A percentile compares a stretch with the other conserved stretches of the same genome.
phyloP scores from a whole-genome alignment of 164 flowering plant species.

The Warburgia ugandensis region DNA sequence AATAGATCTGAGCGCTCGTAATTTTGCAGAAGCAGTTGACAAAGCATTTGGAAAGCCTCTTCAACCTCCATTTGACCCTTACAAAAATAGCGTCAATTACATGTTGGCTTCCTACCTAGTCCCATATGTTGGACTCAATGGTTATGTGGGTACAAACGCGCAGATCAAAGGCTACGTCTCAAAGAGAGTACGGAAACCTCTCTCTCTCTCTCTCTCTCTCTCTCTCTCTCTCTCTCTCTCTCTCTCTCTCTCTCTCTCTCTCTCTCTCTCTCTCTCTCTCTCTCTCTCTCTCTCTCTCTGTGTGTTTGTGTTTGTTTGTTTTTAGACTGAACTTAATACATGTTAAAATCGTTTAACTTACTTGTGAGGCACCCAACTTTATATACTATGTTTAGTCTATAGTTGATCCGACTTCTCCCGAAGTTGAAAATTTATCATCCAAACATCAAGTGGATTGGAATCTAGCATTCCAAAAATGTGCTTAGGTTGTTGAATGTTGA shows the following conservation, averaged over 20 bases:
- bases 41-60: constrained; percentile 36
- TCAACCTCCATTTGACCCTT: constrained; percentile 64
- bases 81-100: constrained; percentile 38
- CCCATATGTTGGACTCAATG: constrained; percentile 65
- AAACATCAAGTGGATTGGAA: too few species aligned
- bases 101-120: constrained; percentile 43
- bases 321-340: too few species aligned
- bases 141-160: constrained; percentile 64
- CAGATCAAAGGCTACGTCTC: constrained; percentile 17
- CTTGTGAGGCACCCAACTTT: too few species aligned
- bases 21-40: constrained; percentile 34
- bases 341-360: too few species aligned
- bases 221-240: not conserved
- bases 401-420: too few species aligned
- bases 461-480: too few species aligned
- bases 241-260: not conserved
- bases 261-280: too few species aligned
- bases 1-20: constrained; percentile 32
- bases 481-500: too few species aligned
- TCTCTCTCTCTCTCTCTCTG: too few species aligned
- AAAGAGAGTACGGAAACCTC: constrained; percentile 21
- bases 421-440: too few species aligned
- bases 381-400: too few species aligned
- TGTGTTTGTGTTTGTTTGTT: too few species aligned
- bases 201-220: not conserved